phyloP scores from a whole-genome alignment of 768 basidiomycete genomes.

The Multifurca ochricompacta region DNA sequence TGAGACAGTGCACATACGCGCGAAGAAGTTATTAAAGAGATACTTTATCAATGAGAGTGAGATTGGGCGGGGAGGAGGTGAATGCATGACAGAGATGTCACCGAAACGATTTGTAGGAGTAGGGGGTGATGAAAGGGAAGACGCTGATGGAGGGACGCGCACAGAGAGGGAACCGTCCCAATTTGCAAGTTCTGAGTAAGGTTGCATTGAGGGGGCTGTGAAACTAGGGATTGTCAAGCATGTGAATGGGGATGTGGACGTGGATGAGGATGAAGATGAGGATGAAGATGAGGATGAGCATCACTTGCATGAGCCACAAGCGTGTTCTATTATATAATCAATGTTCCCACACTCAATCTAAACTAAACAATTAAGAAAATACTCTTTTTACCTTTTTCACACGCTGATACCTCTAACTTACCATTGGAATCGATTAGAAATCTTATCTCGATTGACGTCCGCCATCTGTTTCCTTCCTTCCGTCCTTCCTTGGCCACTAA shows the following conservation, averaged over 20 bases:
- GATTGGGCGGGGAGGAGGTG: not conserved
- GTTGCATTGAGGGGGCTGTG: not conserved
- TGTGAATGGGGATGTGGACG: no score
- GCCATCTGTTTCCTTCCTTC: constrained; percentile 40
- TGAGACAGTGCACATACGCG: not conserved
- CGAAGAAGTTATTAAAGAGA: not conserved
- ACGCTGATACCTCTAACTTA: constrained; percentile 31
- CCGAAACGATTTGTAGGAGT: not conserved
- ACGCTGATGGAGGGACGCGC: not conserved
- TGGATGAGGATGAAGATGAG: no score
- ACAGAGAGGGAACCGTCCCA: constrained; percentile 13
- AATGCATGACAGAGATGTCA: not conserved
- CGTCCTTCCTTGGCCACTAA: constrained; percentile 33
- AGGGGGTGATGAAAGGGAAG: not conserved
- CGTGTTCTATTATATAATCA: constrained; percentile 9
- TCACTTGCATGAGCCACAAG: not conserved
- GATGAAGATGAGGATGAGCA: no score
- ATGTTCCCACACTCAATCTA: not conserved
- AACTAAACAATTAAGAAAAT: not conserved
- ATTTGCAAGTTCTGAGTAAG: constrained; percentile 16
- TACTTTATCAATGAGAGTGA: not conserved
- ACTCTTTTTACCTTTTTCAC: constrained; percentile 34
- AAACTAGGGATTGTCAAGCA: no score
- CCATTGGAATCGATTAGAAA: constrained; percentile 31
- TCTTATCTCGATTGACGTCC: constrained; percentile 43